Conservation (phyloP, 225 moss, liverwort and hornwort genomes). For the Pleurozium schreberi region DNA sequence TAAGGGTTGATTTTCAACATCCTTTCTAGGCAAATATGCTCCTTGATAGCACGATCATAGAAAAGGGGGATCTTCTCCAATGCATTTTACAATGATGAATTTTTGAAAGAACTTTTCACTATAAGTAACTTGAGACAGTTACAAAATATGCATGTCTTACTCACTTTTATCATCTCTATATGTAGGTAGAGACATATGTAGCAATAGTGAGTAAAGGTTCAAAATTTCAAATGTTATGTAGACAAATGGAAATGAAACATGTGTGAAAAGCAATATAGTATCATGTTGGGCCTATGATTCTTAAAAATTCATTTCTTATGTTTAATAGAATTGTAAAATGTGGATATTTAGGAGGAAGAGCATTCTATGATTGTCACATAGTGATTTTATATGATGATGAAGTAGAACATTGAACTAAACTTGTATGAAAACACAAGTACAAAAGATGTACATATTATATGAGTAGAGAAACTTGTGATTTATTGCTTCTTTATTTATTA, state of each 20-base stretch:
- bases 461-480: accelerated
- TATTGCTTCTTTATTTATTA: not conserved
- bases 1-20: too few relatives aligned
- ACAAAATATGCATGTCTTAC: not conserved
- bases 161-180: not conserved
- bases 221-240: not conserved
- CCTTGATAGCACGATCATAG: not conserved
- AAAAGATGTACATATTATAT: not conserved
- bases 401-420: not conserved
- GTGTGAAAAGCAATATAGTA: not conserved
- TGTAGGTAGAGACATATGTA: accelerated
- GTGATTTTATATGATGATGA: not conserved
- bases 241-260: not conserved
- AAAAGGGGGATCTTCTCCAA: too few relatives aligned
- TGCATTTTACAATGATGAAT: not conserved
- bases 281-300: not conserved
- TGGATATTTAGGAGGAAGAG: not conserved
- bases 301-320: not conserved
- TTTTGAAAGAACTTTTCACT: not conserved
- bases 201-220: accelerated
- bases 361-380: not conserved
- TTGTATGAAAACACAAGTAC: not conserved
- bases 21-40: accelerated
- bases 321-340: not conserved
- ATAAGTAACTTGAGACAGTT: not conserved